Evolutionary conservation across 2,329 filamentous ascomycete genomes (phyloP).

Genomic region (Cryphonectria naterciae): DNA sequence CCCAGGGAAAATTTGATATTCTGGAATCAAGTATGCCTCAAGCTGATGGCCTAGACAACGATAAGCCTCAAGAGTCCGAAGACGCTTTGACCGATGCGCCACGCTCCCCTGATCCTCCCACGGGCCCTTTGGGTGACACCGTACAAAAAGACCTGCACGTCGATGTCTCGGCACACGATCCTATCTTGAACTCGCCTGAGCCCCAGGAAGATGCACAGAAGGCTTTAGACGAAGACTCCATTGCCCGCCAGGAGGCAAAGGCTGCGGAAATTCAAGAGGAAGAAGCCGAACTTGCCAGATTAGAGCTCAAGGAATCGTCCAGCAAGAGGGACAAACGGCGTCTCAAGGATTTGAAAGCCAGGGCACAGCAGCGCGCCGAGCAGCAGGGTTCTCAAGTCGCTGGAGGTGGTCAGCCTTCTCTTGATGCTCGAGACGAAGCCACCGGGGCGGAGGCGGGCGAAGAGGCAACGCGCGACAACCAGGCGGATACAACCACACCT

Average conservation of each 20-base stretch:
- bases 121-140: background rate
- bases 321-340: constrained; percentile 25
- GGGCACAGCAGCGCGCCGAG: constrained; percentile 12
- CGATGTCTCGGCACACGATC: background rate
- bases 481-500: background rate
- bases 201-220: constrained; percentile 3
- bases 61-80: constrained; percentile 2
- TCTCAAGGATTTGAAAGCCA: constrained; percentile 20
- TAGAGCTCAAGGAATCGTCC: constrained; percentile 20
- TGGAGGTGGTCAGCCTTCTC: background rate
- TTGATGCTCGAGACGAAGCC: background rate
- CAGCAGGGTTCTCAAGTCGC: background rate
- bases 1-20: background rate
- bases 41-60: background rate
- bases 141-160: background rate
- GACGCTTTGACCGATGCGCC: background rate
- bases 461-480: background rate
- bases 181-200: background rate
- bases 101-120: background rate
- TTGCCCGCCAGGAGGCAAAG: constrained; percentile 18
- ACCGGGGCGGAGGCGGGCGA: background rate
- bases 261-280: constrained; percentile 16
- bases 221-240: constrained; percentile 6
- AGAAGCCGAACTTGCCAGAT: constrained; percentile 18
- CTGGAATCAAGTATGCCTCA: background rate